Conservation (phyloP, 441 rosid species). For the Erodium moschatum region DNA sequence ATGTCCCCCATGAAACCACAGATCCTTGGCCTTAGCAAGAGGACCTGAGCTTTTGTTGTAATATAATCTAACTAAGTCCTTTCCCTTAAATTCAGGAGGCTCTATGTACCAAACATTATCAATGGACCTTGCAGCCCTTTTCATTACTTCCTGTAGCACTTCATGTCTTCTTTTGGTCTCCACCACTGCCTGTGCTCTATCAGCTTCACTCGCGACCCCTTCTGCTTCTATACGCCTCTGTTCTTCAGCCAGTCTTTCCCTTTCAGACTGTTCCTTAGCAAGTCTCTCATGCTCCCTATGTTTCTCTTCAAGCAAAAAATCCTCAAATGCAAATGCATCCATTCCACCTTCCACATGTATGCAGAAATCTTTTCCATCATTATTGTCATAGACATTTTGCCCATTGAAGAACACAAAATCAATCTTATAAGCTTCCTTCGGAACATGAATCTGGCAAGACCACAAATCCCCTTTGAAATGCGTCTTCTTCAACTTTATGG, state of each 20-base stretch:
- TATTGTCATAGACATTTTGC: conserved; percentile 64
- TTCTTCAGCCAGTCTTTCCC: conserved; percentile 65
- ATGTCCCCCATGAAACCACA: conserved; percentile 88
- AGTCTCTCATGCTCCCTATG: conserved; percentile 59
- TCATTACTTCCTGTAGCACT: conserved; percentile 34
- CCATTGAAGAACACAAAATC: conserved; percentile 91
- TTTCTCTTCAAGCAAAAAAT: conserved; percentile 82
- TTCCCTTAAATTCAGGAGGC: conserved; percentile 55
- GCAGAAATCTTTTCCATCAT: conserved; percentile 57
- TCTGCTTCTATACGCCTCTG: conserved; percentile 58
- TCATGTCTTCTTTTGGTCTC: conserved; percentile 51
- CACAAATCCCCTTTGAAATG: conserved; percentile 68
- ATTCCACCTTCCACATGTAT: conserved; percentile 65
- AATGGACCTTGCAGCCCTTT: conserved; percentile 43
- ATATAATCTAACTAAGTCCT: conserved; percentile 45
- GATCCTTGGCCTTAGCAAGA: conserved; percentile 52
- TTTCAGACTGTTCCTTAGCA: conserved; percentile 72
- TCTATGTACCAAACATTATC: conserved; percentile 66
- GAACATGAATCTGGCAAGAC: conserved; percentile 73
- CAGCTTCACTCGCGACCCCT: conserved; percentile 73
- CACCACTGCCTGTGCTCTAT: conserved; percentile 56
- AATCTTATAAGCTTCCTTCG: conserved; percentile 81
- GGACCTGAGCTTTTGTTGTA: conserved; percentile 74
- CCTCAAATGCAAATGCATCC: conserved; percentile 60
- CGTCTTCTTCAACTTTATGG: conserved; percentile 54